Base-by-base conservation (phyloP, 805 yeast species). In the Saccharomycopsis capsularis region DNA sequence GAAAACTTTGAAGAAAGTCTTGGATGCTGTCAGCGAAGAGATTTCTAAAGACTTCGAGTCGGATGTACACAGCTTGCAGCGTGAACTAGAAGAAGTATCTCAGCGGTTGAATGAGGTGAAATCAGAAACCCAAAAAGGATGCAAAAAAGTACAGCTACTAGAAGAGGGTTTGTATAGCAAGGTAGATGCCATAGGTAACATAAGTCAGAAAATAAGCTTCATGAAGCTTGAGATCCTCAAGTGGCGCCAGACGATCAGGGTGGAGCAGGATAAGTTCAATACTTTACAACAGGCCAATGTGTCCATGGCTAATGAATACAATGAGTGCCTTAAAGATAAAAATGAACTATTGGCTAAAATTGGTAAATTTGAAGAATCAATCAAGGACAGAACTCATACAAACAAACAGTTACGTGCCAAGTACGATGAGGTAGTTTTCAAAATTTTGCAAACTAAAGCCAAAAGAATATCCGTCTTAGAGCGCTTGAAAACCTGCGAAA, bases 371-470 rank as follows among this genome's bases (percentile, higher is more conserved):
- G 47, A 44, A 24, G 1, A 6, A 6, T 13, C 40, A 22, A 21
- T 35, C 6, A 15, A 9, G 11, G 42, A 36, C 21, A 35, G 15
- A 24, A 9, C 38, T 9, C 19, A 9, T 34, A 34, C 6, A 5
- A 34, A 34, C n/a, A 34, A 16, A n/a, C 7, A 34, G n/a, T 18
- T 34, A 9, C 13, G 38, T 5, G n/a, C 38, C 6, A 41, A 43
- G 18, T 52, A 52, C 24, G 55, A 52, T 29, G 52, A 52, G 23
- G 42, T 40, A 22, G 35, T 48, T 6, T 48, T 52, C 32, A 44
- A 32, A 29, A 42, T 46, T n/a, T 27, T 52, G 7, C 45, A 52
- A 32, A 23, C 52, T 4, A 52, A 52, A 21, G 52, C 48, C 21
- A 52, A 52, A 34, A 48, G 51, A 37, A 43, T 48, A 16, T 25